These are phyloP conservation scores for Cenchrus purpureus DNA, from an alignment of 176 grass and related monocot genomes.

Conservation along the genomic window DNA sequence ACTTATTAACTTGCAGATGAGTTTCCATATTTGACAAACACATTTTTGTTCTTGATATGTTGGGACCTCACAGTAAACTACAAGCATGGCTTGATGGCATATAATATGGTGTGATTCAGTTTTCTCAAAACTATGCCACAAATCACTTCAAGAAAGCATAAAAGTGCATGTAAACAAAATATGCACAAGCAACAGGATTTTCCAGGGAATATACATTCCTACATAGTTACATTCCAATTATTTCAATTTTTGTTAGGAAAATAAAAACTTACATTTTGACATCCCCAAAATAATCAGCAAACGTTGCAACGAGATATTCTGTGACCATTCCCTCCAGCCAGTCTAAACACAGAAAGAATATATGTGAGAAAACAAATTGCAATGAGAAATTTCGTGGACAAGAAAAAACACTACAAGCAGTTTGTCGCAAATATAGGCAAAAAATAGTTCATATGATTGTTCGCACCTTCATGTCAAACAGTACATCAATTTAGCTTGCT, in stretches of 20 bases:
- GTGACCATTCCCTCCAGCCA: slow-evolving; percentile 87
- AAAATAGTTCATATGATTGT: background rate
- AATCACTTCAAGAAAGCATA: background rate
- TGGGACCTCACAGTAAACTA: background rate
- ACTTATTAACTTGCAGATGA: slow-evolving; percentile 21
- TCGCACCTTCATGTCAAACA: slow-evolving; percentile 5
- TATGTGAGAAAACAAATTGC: slow-evolving; percentile 36
- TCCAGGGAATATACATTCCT: slow-evolving; percentile 17
- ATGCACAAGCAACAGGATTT: slow-evolving; percentile 31
- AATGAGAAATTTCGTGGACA: background rate
- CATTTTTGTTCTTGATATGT: slow-evolving; percentile 34
- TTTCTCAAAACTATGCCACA: slow-evolving; percentile 6
- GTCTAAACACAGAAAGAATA: slow-evolving; percentile 57
- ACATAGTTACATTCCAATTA: slow-evolving; percentile 5
- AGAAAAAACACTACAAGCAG: background rate
- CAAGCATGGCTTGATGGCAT: background rate
- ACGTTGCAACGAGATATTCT: slow-evolving; percentile 90
- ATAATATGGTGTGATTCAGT: slow-evolving; percentile 14
- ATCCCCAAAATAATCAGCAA: slow-evolving; percentile 95
- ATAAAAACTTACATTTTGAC: slow-evolving; percentile 85
- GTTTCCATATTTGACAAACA: slow-evolving; percentile 23
- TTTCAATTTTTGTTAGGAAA: slow-evolving; percentile 33
- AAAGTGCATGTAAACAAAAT: background rate
- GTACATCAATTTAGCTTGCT: background rate
- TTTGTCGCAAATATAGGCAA: slow-evolving; percentile 3